These are phyloP conservation scores for Fusarium albidum DNA, from an alignment of 2,329 filamentous ascomycete species.

Conservation along the genomic window DNA sequence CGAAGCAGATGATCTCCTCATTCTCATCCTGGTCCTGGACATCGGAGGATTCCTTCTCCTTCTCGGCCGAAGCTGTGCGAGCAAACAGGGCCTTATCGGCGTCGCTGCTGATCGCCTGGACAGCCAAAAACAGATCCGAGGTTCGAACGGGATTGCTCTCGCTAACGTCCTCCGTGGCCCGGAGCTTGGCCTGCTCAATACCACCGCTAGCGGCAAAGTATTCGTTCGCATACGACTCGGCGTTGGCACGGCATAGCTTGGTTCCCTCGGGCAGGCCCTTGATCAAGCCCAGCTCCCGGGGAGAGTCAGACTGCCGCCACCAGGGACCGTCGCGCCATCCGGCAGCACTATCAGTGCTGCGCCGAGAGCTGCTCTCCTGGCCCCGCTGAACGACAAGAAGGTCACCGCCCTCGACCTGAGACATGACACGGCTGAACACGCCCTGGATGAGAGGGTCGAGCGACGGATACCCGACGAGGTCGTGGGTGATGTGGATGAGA, in stretches of 20 bases:
- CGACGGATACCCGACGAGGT: constrained; percentile 91
- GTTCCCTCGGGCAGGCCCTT: constrained; percentile 85
- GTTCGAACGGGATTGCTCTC: constrained; percentile 90
- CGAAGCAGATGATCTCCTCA: constrained; percentile 75
- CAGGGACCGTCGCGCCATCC: constrained; percentile 96
- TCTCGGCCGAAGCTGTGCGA: constrained; percentile 59
- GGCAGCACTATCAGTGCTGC: constrained; percentile 64
- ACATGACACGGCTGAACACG: constrained; percentile 95
- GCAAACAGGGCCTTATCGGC: constrained; percentile 74
- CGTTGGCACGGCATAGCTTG: constrained; percentile 88
- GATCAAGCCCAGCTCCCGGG: constrained; percentile 81
- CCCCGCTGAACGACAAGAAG: constrained; percentile 93
- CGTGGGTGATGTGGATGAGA: constrained; percentile 96
- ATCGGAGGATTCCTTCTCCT: constrained; percentile 62
- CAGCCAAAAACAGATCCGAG: constrained; percentile 93
- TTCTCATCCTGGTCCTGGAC: constrained; percentile 60
- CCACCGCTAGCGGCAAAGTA: constrained; percentile 84
- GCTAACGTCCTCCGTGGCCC: constrained; percentile 80
- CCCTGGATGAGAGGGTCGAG: constrained; percentile 91
- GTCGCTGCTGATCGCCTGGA: constrained; percentile 82
- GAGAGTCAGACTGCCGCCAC: constrained; percentile 80
- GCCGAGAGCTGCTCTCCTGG: constrained; percentile 78
- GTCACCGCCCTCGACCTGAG: constrained; percentile 98
- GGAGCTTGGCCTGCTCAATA: constrained; percentile 79
- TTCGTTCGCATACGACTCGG: constrained; percentile 86